phyloP scores from a whole-genome alignment of 495 filamentous ascomycete genomes.

The Massariosphaeria phaeospora region DNA sequence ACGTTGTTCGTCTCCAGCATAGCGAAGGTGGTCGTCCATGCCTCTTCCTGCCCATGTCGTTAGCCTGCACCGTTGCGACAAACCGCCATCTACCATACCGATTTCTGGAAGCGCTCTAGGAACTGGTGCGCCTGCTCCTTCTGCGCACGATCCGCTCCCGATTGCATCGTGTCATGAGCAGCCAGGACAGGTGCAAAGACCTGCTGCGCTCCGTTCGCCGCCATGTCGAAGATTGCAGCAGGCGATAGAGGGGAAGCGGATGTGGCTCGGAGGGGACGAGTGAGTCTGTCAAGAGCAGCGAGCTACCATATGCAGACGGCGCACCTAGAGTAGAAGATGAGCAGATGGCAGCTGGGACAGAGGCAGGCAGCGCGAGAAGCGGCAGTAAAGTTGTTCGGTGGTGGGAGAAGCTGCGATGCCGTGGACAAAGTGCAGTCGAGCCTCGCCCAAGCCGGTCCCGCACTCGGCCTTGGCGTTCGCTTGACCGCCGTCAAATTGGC shows the following conservation, averaged over 20 bases:
- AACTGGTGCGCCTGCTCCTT: slow-evolving; percentile 88
- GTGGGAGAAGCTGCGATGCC: not conserved
- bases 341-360: not conserved
- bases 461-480: not conserved
- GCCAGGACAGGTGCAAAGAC: slow-evolving; percentile 79
- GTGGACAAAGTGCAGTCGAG: slow-evolving; percentile 3
- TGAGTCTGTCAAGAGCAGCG: no score
- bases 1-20: slow-evolving; percentile 71
- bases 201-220: slow-evolving; percentile 59
- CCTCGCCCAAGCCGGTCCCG: no score
- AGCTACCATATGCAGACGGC: no score
- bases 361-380: not conserved
- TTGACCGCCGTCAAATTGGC: no score
- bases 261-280: slow-evolving; percentile 18
- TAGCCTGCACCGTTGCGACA: not conserved
- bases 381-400: slow-evolving; percentile 6
- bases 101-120: slow-evolving; percentile 96
- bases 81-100: slow-evolving; percentile 54
- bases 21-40: slow-evolving; percentile 81
- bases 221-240: slow-evolving; percentile 51
- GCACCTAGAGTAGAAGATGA: no score
- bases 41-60: slow-evolving; percentile 59
- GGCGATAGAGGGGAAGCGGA: slow-evolving; percentile 8
- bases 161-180: slow-evolving; percentile 84
- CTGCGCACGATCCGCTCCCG: slow-evolving; percentile 71